Evolutionary conservation across 2,329 filamentous ascomycete genomes (phyloP), one percentile per base, ranked within the genome.

Genomic region (Botrytis paeoniae): DNA sequence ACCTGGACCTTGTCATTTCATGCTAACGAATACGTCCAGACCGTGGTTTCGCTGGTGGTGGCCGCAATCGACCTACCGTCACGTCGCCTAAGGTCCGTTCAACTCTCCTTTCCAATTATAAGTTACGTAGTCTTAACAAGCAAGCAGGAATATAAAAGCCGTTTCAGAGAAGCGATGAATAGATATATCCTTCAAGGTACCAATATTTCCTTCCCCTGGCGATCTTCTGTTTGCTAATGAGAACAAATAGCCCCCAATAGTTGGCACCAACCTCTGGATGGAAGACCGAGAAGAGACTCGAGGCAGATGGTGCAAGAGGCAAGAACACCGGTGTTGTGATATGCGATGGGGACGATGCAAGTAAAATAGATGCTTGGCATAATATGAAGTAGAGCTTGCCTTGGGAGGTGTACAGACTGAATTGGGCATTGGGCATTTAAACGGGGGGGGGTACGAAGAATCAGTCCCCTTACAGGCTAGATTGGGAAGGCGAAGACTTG

Each of bases 121-220:
- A 51, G 12, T 12, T 35, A 32, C 14, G 32, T 39, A 16, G 62
- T 57, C 61, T 57, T 73, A 59, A 75, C 48, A 25, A 37, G n/a
- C 20, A 48, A 39, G 60, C 51, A 78, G 77, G 84, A 99, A 83
- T 99, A 99, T 82, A 97, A 98, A 83, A 95, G 93, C 78, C 90
- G 96, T 9, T 99, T 99, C 85, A 86, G 96, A 76, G 95, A 98
- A 83, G 95, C 95, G 20, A 99, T 99, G 96, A 93, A 94, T 78
- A 90, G 94, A 87, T 94, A 91, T 80, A 89, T 89, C 20, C 77
- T 82, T 41, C 80, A 81, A 74, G 80, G 78, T 78, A 77, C 45
- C 32, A n/a, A 32, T 25, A 57, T 25, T 20, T 32, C 10, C 18
- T 5, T n/a, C 25, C 18, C 65, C 18, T 25, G 6, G 8, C 10